These are phyloP conservation scores for Nemania sp. DNA, from an alignment of 2,329 filamentous ascomycete genomes.

Conservation along the genomic window DNA sequence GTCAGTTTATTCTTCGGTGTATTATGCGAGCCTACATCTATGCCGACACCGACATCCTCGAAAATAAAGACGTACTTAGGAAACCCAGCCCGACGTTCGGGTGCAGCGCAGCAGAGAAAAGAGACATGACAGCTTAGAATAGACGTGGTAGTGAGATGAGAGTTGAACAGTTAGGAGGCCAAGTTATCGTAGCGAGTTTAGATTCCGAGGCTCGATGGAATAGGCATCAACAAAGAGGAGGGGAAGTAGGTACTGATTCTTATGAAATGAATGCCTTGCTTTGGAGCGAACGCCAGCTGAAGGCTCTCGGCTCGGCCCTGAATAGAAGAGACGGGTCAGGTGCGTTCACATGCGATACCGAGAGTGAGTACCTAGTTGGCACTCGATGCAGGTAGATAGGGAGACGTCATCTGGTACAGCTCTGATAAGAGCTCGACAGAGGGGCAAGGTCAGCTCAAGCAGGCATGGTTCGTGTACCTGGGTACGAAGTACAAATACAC, in stretches of 20 bases:
- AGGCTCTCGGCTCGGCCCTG: background rate
- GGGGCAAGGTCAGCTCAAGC: slow-evolving; percentile 6
- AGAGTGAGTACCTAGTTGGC: no score
- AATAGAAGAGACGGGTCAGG: background rate
- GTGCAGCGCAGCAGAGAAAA: slow-evolving; percentile 41
- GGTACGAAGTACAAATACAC: no score
- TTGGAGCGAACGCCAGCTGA: background rate
- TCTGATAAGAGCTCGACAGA: background rate
- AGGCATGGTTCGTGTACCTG: background rate
- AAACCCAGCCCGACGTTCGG: slow-evolving; percentile 41
- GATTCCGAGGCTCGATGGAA: background rate
- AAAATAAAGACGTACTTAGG: slow-evolving; percentile 33
- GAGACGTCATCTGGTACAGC: slow-evolving; percentile 19
- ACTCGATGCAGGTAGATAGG: no score
- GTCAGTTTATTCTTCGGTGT: slow-evolving; percentile 20
- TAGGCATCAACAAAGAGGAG: background rate
- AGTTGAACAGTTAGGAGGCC: background rate
- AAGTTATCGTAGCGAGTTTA: background rate
- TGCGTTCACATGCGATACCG: background rate
- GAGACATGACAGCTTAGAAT: slow-evolving; percentile 34
- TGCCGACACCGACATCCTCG: background rate
- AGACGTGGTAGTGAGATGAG: background rate
- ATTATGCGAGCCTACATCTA: background rate
- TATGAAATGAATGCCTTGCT: background rate
- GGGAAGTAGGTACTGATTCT: background rate